Evolutionary conservation across 208 protist species (phyloP), one percentile per base, ranked within the genome.

Genomic region (Trypanosomatidae sp.): DNA sequence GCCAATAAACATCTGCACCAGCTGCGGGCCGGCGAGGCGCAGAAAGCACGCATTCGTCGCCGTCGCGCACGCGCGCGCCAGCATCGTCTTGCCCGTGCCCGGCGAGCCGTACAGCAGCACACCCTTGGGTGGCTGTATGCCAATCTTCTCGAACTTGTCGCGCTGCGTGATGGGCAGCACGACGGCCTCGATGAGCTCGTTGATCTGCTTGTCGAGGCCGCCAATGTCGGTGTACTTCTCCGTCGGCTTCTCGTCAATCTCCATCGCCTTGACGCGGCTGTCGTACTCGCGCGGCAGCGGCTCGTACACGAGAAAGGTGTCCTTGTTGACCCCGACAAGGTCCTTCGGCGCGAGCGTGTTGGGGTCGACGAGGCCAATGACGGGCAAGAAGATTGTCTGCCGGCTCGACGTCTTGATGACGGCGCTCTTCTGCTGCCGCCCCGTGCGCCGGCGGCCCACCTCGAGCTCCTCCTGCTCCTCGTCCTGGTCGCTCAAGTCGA

Each of bases 251-350:
- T 99, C 97, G 43, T 99, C 98, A 24, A 99, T 97, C 70, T 99
- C 97, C 98, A 99, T 99, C 23, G 98, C 96, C 76, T 99, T 99
- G n/a, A 99, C 98, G 16, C 98, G 96, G 28, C 94, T 95, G 72
- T 99, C 98, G 68, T 98, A 99, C 86, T 99, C 97, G 15, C 94
- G 68, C n/a, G 98, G 98, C 13, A 99, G 80, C 18, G 83, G 98
- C 66, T 99, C 98, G 2, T 99, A 77, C 41, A 99, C 93, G 10
- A 99, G 87, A 63, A 98, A 99, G 30, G 94, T 98, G 74, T 99
- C 99, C 66, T 99, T 99, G 78, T 99, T 99, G 11, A 99, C 95
- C 19, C 98, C 99, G 8, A 99, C 96, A 11, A 99, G 79, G 59
- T 99, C 99, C 27, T 97, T 94, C 23, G 99, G 98, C 32, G 71